Evolutionary conservation across 2,329 filamentous ascomycete species (phyloP), one percentile per base, ranked within the genome.

Genomic region (Pezizomycotina sp.): DNA sequence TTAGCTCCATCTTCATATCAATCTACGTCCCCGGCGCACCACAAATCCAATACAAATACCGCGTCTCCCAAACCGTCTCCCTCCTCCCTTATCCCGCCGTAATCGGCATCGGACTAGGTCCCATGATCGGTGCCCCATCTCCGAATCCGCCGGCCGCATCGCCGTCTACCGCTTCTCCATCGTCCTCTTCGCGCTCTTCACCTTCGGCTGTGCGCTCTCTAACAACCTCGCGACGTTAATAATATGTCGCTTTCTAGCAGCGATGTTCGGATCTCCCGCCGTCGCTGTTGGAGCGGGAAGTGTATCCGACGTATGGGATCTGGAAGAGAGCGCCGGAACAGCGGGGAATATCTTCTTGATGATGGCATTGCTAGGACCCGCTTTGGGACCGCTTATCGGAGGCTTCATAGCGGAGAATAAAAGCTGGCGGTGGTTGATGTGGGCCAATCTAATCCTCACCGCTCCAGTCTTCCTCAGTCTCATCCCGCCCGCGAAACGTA

Each of bases 401-500:
- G 82, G 80, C 7, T 91, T 73, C 53, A 62, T 89, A 1, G 66
- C 68, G 5, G 76, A 83, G 48, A 68, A 67, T 1, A 58, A 63
- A 0, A 75, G 75, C 23, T 89, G 81, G 81, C 62, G 80, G 47
- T 89, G 79, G 78, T 62, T 89, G 0, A 89, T 89, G 61, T 86
- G 78, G 76, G 69, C 92, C 48, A 80, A 86, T 52, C 62, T 89
- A 7, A 91, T 92, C 51, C 54, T 89, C 8, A 63, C 77, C 16
- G 72, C 64, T 9, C 53, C 74, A 31, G 68, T 76, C 48, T 89
- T 77, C 12, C 55, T 86, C 42, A 83, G 89, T 56, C 76, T 74
- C 19, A 84, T 91, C 58, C 80, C n/a, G 75, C 92, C 0, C 80
- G 81, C 1, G 83, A 92, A 57, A 92, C 83, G 0, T 92, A 89